Percentiles rank a stretch among this genome's conserved stretches.
Conservation (phyloP, 2,329 filamentous ascomycete genomes). For the Epichloe glyceriae region DNA sequence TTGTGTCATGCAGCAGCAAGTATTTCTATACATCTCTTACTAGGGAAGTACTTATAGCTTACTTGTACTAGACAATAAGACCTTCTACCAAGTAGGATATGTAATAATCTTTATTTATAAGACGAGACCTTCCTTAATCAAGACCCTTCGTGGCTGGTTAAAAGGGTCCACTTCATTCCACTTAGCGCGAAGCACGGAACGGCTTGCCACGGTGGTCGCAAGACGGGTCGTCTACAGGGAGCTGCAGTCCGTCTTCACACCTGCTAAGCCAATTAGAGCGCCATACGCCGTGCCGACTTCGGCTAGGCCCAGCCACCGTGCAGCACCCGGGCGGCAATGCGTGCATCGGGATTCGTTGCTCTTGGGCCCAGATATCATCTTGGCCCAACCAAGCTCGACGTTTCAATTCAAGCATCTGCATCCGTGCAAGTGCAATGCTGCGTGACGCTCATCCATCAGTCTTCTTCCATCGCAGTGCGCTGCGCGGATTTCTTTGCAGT, state of each 20-base stretch:
- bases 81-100: too few relatives aligned
- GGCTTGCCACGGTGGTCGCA: background rate
- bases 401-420: background rate
- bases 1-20: too few relatives aligned
- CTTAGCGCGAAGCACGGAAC: too few relatives aligned
- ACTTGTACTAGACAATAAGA: too few relatives aligned
- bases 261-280: constrained; percentile 24
- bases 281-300: constrained; percentile 22
- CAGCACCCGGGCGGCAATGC: constrained; percentile 33
- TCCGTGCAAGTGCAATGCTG: background rate
- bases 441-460: background rate
- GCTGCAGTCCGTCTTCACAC: background rate
- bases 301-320: constrained; percentile 11
- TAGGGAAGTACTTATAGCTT: too few relatives aligned
- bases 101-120: too few relatives aligned
- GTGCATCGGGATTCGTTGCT: constrained; percentile 18
- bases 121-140: too few relatives aligned
- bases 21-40: too few relatives aligned
- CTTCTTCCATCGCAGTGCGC: background rate
- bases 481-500: background rate
- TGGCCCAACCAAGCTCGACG: too few relatives aligned
- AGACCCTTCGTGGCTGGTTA: too few relatives aligned
- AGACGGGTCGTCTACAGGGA: background rate
- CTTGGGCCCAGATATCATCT: background rate
- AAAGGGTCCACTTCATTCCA: background rate